Evolutionary conservation across 2,329 filamentous ascomycete genomes (phyloP).

Genomic region (Fusarium caatingaense): DNA sequence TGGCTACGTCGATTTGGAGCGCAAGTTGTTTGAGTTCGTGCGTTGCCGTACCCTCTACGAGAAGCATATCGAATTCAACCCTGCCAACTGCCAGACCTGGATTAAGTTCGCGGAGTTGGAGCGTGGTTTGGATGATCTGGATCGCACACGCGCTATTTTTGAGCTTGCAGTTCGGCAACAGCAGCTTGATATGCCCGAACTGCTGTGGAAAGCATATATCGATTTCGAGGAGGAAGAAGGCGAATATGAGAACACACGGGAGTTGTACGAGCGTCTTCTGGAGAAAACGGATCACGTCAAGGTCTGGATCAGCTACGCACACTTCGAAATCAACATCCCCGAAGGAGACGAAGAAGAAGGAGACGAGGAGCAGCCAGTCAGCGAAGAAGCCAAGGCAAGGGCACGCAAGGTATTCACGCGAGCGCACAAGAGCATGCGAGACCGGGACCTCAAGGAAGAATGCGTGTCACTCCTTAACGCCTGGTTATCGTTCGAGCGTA

Average conservation of each 20-base stretch:
- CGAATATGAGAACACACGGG: constrained; percentile 85
- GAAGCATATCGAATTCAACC: constrained; percentile 93
- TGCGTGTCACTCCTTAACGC: constrained; percentile 90
- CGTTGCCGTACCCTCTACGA: constrained; percentile 92
- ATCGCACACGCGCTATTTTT: constrained; percentile 89
- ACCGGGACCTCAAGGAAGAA: constrained; percentile 91
- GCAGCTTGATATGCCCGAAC: constrained; percentile 93
- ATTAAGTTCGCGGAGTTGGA: constrained; percentile 96
- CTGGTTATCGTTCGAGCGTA: constrained; percentile 92
- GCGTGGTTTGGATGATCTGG: constrained; percentile 87
- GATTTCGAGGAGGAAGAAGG: constrained; percentile 98
- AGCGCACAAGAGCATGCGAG: constrained; percentile 87
- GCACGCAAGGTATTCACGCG: constrained; percentile 87
- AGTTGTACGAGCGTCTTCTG: constrained; percentile 88
- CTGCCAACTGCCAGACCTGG: constrained; percentile 92
- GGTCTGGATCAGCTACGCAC: constrained; percentile 99
- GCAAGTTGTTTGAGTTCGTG: constrained; percentile 92
- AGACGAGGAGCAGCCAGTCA: constrained; percentile 75
- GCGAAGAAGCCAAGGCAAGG: constrained; percentile 83
- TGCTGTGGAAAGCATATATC: constrained; percentile 98
- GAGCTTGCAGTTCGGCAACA: constrained; percentile 88
- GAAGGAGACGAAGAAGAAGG: constrained; percentile 72
- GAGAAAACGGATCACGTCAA: constrained; percentile 98
- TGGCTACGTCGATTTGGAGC: constrained; percentile 92
- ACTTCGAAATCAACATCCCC: constrained; percentile 95